Evolutionary conservation across 768 basidiomycete species (phyloP).

Genomic region (Naganishia onofrii): DNA sequence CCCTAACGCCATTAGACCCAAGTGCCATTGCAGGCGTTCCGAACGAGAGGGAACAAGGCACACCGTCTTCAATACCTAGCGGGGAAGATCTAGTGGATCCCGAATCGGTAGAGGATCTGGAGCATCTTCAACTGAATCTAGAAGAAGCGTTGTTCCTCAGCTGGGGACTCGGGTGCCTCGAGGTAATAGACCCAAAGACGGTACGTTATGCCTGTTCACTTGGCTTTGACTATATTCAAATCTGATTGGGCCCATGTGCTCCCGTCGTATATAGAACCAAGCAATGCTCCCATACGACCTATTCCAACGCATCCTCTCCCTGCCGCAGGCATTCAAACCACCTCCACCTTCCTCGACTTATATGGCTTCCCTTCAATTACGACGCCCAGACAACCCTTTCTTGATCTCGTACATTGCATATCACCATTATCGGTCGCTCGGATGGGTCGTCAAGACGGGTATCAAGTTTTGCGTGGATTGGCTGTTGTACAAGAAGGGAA

Average conservation of each 20-base stretch:
- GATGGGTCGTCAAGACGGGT: constrained; percentile 93
- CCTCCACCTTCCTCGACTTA: constrained; percentile 35
- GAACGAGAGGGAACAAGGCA: neutral
- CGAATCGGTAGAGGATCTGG: constrained; percentile 63
- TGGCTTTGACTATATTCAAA: neutral
- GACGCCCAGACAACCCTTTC: constrained; percentile 80
- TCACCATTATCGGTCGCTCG: constrained; percentile 91
- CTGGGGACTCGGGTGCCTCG: constrained; percentile 80
- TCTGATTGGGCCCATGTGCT: too few species aligned
- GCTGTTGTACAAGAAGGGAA: constrained; percentile 88
- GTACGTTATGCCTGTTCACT: constrained; percentile 55
- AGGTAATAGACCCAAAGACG: constrained; percentile 64
- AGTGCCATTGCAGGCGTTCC: neutral
- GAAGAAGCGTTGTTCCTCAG: constrained; percentile 84
- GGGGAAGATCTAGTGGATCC: constrained; percentile 14
- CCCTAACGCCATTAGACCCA: neutral
- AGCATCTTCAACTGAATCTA: constrained; percentile 85
- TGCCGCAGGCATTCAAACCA: constrained; percentile 50
- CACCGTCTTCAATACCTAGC: neutral
- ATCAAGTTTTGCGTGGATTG: constrained; percentile 97
- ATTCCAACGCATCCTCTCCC: constrained; percentile 19
- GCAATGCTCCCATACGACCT: constrained; percentile 22
- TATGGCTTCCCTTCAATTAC: constrained; percentile 46
- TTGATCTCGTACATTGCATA: constrained; percentile 83
- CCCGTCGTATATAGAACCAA: constrained; percentile 57